Percentiles rank a stretch among this genome's conserved stretches.
Conservation (phyloP, 2,329 filamentous ascomycete species). For the Nemania abortiva region DNA sequence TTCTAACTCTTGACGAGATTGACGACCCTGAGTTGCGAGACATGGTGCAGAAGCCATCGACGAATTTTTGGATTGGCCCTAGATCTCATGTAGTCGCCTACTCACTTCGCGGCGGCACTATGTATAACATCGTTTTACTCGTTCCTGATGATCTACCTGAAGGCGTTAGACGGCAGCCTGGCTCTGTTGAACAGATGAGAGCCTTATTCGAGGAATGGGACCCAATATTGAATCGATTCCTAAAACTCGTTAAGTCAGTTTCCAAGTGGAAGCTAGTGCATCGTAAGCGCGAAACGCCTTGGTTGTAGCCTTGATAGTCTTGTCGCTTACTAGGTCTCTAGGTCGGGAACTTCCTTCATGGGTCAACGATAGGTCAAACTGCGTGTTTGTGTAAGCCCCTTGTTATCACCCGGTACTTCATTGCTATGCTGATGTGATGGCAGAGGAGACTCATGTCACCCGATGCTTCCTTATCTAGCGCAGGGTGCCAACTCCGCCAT, state of each 20-base stretch:
- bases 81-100: slow-evolving; percentile 72
- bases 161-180: slow-evolving; percentile 63
- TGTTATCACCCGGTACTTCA: slow-evolving; percentile 44
- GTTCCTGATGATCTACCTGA: slow-evolving; percentile 72
- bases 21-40: slow-evolving; percentile 62
- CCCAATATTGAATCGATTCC: slow-evolving; percentile 62
- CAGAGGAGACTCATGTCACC: slow-evolving; percentile 71
- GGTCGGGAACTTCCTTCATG: slow-evolving; percentile 62
- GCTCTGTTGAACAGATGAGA: slow-evolving; percentile 71
- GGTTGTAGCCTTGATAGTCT: not conserved
- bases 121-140: slow-evolving; percentile 75
- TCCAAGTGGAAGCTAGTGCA: slow-evolving; percentile 78
- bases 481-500: slow-evolving; percentile 76
- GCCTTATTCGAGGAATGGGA: slow-evolving; percentile 73
- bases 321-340: slow-evolving; percentile 7
- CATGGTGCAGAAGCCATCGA: slow-evolving; percentile 64
- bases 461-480: slow-evolving; percentile 72
- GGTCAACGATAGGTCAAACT: slow-evolving; percentile 62
- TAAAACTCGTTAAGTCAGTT: slow-evolving; percentile 66
- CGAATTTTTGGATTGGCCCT: slow-evolving; percentile 74
- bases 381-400: slow-evolving; percentile 61
- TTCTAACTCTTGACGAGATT: slow-evolving; percentile 65
- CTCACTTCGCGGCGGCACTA: slow-evolving; percentile 66
- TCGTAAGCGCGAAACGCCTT: slow-evolving; percentile 47
- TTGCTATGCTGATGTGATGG: slow-evolving; percentile 29